Percentiles rank a stretch among this genome's conserved stretches.
Conservation (phyloP, 768 basidiomycete species). For the Neoboletus subvelutipes region DNA sequence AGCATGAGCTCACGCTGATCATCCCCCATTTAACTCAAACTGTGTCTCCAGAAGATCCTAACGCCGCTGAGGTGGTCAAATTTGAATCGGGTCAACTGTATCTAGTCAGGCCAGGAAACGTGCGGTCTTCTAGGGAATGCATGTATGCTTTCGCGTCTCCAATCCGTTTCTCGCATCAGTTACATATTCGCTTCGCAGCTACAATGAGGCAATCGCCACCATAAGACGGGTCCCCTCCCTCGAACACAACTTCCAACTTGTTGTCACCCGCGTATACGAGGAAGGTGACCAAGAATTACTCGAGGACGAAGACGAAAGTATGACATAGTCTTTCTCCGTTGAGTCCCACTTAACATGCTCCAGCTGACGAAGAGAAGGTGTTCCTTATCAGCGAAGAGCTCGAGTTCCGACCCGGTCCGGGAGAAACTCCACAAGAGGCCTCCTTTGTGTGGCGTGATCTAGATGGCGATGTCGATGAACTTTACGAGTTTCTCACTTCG, state of each 20-base stretch:
- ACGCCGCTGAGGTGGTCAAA: constrained; percentile 93
- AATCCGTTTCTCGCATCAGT: not conserved
- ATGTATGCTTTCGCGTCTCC: constrained; percentile 57
- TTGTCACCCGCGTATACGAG: constrained; percentile 94
- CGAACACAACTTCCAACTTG: constrained; percentile 85
- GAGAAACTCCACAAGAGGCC: constrained; percentile 70
- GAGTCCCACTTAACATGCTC: constrained; percentile 5
- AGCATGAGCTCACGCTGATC: constrained; percentile 37
- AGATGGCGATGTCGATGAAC: constrained; percentile 87
- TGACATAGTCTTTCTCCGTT: constrained; percentile 24
- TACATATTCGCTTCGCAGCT: constrained; percentile 48
- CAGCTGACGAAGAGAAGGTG: constrained; percentile 91
- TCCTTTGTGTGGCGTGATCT: constrained; percentile 92
- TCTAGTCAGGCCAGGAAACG: constrained; percentile 86
- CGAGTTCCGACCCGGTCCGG: constrained; percentile 74
- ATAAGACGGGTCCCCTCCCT: constrained; percentile 79
- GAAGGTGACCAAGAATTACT: constrained; percentile 94
- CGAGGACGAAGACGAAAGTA: constrained; percentile 91
- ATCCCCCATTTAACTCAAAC: constrained; percentile 24
- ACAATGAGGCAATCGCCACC: constrained; percentile 93
- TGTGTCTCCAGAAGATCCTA: constrained; percentile 73
- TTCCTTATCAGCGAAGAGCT: constrained; percentile 92
- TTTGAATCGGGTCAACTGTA: constrained; percentile 90
- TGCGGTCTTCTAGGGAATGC: constrained; percentile 94
- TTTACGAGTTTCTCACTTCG: constrained; percentile 88